Percentiles rank a stretch among this genome's conserved stretches.
phyloP scores from a whole-genome alignment of 768 basidiomycete genomes.

The Pleurotus sapidus region DNA sequence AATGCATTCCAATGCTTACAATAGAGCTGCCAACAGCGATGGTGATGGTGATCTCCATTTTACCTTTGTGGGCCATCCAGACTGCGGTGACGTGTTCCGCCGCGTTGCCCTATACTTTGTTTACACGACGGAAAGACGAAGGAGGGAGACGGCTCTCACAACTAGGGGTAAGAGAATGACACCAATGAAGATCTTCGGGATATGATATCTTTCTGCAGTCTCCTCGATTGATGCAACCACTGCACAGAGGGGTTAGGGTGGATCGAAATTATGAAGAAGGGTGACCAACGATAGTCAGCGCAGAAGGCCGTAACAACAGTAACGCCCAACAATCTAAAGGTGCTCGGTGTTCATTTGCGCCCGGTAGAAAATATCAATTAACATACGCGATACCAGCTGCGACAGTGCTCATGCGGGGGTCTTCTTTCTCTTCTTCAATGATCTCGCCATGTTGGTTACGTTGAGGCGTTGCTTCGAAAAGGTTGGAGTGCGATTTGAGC shows the following conservation, averaged over 20 bases:
- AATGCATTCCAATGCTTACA: slow-evolving; percentile 34
- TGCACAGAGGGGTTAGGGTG: slow-evolving; percentile 28
- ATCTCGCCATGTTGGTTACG: not conserved
- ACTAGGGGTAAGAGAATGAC: slow-evolving; percentile 87
- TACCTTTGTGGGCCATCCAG: slow-evolving; percentile 82
- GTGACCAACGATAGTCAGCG: slow-evolving; percentile 74
- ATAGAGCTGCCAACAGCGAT: slow-evolving; percentile 83
- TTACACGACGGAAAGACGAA: not conserved
- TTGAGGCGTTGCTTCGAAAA: slow-evolving; percentile 38
- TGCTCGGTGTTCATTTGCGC: not conserved
- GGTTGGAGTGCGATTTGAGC: slow-evolving; percentile 68
- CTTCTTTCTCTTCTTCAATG: slow-evolving; percentile 36
- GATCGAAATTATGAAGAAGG: slow-evolving; percentile 10
- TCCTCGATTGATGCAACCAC: slow-evolving; percentile 94
- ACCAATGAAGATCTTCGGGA: slow-evolving; percentile 86
- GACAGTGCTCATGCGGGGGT: slow-evolving; percentile 65
- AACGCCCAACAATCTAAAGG: slow-evolving; percentile 66
- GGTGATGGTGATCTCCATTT: slow-evolving; percentile 67
- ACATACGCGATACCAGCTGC: slow-evolving; percentile 61
- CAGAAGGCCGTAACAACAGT: slow-evolving; percentile 86
- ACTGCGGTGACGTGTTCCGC: slow-evolving; percentile 85
- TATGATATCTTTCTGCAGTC: slow-evolving; percentile 73
- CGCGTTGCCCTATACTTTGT: slow-evolving; percentile 56
- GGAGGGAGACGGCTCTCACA: slow-evolving; percentile 33
- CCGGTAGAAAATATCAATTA: slow-evolving; percentile 3